These are phyloP conservation scores for Calonectria montana DNA, from an alignment of 2,329 filamentous ascomycete species.

Conservation along the genomic window DNA sequence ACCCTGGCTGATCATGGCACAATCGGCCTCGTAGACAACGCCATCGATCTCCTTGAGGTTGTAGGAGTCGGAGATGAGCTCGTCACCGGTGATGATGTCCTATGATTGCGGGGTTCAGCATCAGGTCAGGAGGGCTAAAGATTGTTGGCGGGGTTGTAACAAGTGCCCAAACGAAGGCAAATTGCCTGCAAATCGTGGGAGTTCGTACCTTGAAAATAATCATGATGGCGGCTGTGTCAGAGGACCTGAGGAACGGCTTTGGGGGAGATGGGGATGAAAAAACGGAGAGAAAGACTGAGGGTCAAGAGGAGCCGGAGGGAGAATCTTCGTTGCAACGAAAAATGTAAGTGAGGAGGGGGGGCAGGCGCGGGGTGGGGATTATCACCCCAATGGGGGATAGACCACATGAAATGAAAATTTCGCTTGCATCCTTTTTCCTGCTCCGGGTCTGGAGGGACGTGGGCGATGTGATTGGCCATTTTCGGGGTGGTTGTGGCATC, in stretches of 20 bases:
- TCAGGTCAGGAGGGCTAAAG: conserved; percentile 33
- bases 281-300: conserved; percentile 27
- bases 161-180: background rate
- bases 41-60: conserved; percentile 83
- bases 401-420: conserved; percentile 16
- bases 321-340: conserved; percentile 41
- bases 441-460: conserved; percentile 9
- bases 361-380: conserved; percentile 41
- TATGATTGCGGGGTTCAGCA: conserved; percentile 55
- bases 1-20: conserved; percentile 86
- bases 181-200: background rate
- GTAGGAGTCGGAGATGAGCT: conserved; percentile 97
- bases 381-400: conserved; percentile 16
- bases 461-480: conserved; percentile 1
- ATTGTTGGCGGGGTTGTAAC: conserved; percentile 33
- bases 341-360: conserved; percentile 40
- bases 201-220: conserved; percentile 75
- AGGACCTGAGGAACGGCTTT: conserved; percentile 32
- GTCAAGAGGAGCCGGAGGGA: conserved; percentile 33
- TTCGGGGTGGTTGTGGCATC: background rate
- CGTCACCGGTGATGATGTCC: conserved; percentile 91
- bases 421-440: conserved; percentile 23
- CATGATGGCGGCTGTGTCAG: conserved; percentile 67
- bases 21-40: conserved; percentile 90
- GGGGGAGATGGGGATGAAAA: conserved; percentile 33